phyloP scores from a whole-genome alignment of 805 yeast genomes.

The Millerozyma miso region DNA sequence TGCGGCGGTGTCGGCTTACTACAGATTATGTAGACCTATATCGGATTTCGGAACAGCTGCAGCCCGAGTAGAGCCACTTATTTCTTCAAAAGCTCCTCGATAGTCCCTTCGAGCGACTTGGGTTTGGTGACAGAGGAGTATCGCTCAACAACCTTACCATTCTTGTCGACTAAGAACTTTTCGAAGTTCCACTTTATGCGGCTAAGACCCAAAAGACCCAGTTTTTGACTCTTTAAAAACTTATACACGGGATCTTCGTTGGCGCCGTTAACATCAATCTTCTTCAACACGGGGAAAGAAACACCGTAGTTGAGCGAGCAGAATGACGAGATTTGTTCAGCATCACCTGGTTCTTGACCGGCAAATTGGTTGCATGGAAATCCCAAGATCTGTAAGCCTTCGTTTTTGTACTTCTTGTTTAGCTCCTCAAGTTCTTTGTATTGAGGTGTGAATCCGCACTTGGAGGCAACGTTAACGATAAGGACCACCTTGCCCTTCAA shows the following conservation, averaged over 20 bases:
- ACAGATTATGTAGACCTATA: no score
- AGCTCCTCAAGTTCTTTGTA: conserved; percentile 39
- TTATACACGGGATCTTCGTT: conserved; percentile 76
- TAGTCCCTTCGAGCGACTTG: conserved; percentile 32
- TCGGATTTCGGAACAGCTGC: no score
- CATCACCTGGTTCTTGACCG: conserved; percentile 38
- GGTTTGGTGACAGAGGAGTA: conserved; percentile 63
- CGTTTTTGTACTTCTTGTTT: conserved; percentile 35
- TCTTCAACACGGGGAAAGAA: conserved; percentile 80
- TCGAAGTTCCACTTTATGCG: conserved; percentile 45
- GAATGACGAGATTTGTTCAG: conserved; percentile 63
- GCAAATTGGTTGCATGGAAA: conserved; percentile 46
- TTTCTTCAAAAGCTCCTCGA: conserved; percentile 51
- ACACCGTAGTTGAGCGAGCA: conserved; percentile 86
- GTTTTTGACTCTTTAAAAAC: conserved; percentile 60
- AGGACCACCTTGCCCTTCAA: conserved; percentile 45
- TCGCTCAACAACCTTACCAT: conserved; percentile 44
- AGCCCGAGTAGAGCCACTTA: no score
- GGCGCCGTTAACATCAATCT: conserved; percentile 86
- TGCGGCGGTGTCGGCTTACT: no score
- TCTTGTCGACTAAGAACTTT: conserved; percentile 38
- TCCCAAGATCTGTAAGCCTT: conserved; percentile 36
- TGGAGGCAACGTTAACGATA: conserved; percentile 42
- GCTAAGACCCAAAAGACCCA: conserved; percentile 42
- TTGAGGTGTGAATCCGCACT: conserved; percentile 44